phyloP scores from a whole-genome alignment of 371 early-diverging fungal genomes.

The Phascolomyces articulosus region DNA sequence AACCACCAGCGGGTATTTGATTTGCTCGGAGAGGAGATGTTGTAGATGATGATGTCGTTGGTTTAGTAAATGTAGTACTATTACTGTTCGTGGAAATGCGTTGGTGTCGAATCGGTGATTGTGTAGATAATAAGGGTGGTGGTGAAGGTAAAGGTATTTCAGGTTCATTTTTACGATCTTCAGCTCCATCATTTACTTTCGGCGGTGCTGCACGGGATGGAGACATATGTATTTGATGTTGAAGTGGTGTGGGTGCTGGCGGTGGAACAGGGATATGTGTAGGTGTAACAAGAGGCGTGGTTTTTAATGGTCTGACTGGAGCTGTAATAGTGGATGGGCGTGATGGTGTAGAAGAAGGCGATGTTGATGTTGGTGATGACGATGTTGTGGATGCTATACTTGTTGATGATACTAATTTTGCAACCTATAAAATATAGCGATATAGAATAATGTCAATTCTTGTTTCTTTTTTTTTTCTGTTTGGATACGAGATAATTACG shows the following conservation, averaged over 20 bases:
- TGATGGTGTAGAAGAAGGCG: not conserved
- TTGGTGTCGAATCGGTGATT: not conserved
- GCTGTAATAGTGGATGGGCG: not conserved
- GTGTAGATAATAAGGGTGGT: not conserved
- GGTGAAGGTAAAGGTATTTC: conserved; percentile 5
- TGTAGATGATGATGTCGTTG: too few species aligned
- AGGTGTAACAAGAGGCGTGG: too few species aligned
- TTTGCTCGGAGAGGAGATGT: not conserved
- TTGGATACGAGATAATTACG: too few species aligned
- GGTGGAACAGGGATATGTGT: not conserved
- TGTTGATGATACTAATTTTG: not conserved
- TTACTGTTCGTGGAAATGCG: not conserved
- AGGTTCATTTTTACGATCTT: not conserved
- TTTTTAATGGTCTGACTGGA: too few species aligned
- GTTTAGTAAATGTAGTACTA: too few species aligned
- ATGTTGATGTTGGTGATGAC: not conserved
- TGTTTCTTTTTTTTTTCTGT: too few species aligned
- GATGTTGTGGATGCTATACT: not conserved
- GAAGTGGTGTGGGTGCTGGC: not conserved
- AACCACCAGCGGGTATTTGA: not conserved
- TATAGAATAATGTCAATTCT: too few species aligned
- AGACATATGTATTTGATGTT: not conserved
- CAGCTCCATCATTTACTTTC: not conserved
- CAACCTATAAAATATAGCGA: not conserved
- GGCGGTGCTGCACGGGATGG: not conserved